These are phyloP conservation scores for Cladophialophora carrionii DNA, from an alignment of 2,329 filamentous ascomycete species.

Conservation along the genomic window DNA sequence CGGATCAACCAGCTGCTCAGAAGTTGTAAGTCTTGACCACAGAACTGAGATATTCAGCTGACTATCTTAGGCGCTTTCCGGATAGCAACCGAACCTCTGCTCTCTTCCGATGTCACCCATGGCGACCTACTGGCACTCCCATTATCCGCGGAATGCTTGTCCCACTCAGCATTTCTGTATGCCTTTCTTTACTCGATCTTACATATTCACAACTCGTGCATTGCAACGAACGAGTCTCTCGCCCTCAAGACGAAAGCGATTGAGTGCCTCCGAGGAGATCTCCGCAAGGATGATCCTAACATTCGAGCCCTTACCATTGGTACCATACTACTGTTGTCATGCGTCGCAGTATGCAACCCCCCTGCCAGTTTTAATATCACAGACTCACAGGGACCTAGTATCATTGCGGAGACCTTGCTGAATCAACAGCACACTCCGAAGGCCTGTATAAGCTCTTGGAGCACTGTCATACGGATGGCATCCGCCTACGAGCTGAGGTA, in stretches of 20 bases:
- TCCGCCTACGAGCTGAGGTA: conserved; percentile 11
- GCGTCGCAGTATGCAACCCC: conserved; percentile 15
- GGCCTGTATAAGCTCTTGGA: conserved; percentile 22
- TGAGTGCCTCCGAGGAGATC: conserved; percentile 18
- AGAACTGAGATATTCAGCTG: background rate
- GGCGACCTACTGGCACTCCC: conserved; percentile 15
- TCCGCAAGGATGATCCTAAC: conserved; percentile 13
- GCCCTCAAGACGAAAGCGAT: conserved; percentile 22
- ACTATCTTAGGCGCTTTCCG: conserved; percentile 17
- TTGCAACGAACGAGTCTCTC: conserved; percentile 16
- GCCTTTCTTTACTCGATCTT: conserved; percentile 24
- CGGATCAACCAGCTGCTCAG: conserved; percentile 18
- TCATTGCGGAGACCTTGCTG: conserved; percentile 20
- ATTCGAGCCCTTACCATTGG: conserved; percentile 18
- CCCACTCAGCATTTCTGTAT: conserved; percentile 19
- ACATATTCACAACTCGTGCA: conserved; percentile 13
- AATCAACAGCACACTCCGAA: conserved; percentile 23
- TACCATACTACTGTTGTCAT: conserved; percentile 20
- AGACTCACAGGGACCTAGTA: conserved; percentile 14
- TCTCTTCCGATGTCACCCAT: background rate
- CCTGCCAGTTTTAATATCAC: background rate
- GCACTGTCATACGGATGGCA: conserved; percentile 10
- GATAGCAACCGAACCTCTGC: conserved; percentile 16
- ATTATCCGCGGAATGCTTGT: conserved; percentile 21
- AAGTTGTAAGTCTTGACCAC: conserved; percentile 13